Evolutionary conservation across 805 yeast species (phyloP).

Genomic region (Priceomyces haplophilus): DNA sequence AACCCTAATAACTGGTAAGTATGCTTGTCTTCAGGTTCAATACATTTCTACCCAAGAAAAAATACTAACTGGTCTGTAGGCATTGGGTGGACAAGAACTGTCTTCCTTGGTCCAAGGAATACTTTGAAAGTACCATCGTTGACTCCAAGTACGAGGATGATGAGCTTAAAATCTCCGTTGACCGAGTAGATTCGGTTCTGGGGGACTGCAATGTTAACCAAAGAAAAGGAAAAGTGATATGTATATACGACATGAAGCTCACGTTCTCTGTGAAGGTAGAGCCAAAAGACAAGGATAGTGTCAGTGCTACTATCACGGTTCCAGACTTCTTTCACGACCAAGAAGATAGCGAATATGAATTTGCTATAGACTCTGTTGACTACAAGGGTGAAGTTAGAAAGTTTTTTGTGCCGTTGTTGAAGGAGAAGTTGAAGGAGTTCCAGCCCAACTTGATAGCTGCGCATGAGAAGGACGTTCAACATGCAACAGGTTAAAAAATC

Average conservation of each 20-base stretch:
- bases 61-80: slow-evolving; percentile 26
- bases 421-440: slow-evolving; percentile 49
- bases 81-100: slow-evolving; percentile 74
- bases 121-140: slow-evolving; percentile 41
- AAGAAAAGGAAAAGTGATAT: slow-evolving; percentile 76
- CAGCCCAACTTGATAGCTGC: slow-evolving; percentile 60
- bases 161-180: slow-evolving; percentile 25
- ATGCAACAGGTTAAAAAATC: slow-evolving; percentile 29
- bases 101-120: slow-evolving; percentile 58
- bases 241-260: slow-evolving; percentile 66
- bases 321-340: slow-evolving; percentile 80
- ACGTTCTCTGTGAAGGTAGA: slow-evolving; percentile 44
- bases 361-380: slow-evolving; percentile 41
- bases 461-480: slow-evolving; percentile 64
- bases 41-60: background rate
- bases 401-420: slow-evolving; percentile 51
- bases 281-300: slow-evolving; percentile 28
- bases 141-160: slow-evolving; percentile 27
- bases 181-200: slow-evolving; percentile 38
- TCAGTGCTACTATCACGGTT: slow-evolving; percentile 45
- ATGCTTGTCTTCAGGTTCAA: background rate
- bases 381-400: slow-evolving; percentile 43
- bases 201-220: slow-evolving; percentile 86
- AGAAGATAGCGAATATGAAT: slow-evolving; percentile 59
- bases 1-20: slow-evolving; percentile 69